Evolutionary conservation across 306 rosid genomes (phyloP).

Genomic region (Fagus crenata): DNA sequence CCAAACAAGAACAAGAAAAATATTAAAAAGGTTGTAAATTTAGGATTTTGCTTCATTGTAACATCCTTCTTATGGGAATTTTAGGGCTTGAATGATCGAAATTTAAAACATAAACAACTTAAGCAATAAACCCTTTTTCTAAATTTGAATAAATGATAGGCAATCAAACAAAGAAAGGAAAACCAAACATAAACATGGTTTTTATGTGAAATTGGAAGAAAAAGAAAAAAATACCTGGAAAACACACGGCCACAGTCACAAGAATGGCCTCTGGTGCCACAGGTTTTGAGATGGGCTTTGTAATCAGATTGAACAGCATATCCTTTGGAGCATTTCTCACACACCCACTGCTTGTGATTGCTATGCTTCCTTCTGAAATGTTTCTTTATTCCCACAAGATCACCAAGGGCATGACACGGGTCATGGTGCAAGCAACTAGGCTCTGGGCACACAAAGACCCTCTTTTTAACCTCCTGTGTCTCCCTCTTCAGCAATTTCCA

Average conservation of each 20-base stretch:
- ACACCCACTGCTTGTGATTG: constrained; percentile 92
- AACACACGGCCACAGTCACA: constrained; percentile 99
- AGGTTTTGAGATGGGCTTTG: constrained; percentile 96
- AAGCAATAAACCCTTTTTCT: neutral
- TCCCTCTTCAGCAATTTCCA: constrained; percentile 84
- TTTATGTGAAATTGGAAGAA: neutral
- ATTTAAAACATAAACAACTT: neutral
- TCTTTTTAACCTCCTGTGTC: constrained; percentile 59
- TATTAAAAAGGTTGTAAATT: neutral
- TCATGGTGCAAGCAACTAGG: constrained; percentile 83
- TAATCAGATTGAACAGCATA: constrained; percentile 96
- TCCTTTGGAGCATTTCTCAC: constrained; percentile 82
- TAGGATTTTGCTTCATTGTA: neutral
- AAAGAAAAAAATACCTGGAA: constrained; percentile 59
- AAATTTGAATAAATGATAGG: neutral
- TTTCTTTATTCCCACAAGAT: constrained; percentile 91
- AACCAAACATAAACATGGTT: neutral
- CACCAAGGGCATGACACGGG: constrained; percentile 91
- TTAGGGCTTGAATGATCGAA: constrained; percentile 35
- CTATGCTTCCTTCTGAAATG: constrained; percentile 90
- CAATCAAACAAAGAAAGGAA: constrained; percentile 12
- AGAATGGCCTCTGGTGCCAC: constrained; percentile 98
- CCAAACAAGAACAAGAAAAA: neutral
- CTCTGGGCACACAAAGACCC: constrained; percentile 91
- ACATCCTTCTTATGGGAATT: constrained; percentile 17